Evolutionary conservation across 768 basidiomycete species (phyloP), one percentile per base, ranked within the genome.

Genomic region (Pilatotrama ljubarskyi): DNA sequence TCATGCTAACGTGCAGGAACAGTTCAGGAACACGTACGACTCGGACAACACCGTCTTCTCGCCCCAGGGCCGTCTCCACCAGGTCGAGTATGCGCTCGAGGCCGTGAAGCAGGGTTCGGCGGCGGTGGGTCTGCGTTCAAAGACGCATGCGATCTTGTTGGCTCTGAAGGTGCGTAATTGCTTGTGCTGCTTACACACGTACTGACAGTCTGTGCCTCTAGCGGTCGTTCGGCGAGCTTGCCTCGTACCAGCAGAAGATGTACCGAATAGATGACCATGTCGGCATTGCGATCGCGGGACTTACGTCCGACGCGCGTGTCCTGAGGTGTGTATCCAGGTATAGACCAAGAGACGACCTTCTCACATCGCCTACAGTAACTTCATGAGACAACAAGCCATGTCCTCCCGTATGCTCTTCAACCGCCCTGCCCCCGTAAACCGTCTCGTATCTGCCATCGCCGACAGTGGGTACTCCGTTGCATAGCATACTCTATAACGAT

Each of bases 181-280:
- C 3, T 8, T 42, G 25, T 36, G 26, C 20, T 15, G 36, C 5
- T 18, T 18, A 32, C 9, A 20, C 36, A 53, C 26, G 35, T 15
- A 17, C 64, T 63, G 13, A 55, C 18, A 41, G 15, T 47, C 43
- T n/a, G 50, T 25, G n/a, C 15, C 25, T 29, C 6, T 66, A 99
- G 97, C 85, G 96, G 74, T 98, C 97, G 26, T 95, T 94, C 14
- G 97, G 97, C 61, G 96, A 98, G 74, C 83, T 99, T 52, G 95
- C 97, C 15, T 93, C 93, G n/a, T 98, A 98, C 81, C 97, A 99
- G 73, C 95, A 98, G 79, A 98, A 99, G 83, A 91, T 98, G 89
- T 97, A 96, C 75, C 84, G 95, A 70, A 96, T 99, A 86, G 97
- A 99, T 71, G 95, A 98, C 75, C 97, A 99, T 77, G 88, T 97